phyloP scores from a whole-genome alignment of 441 rosid species.

The Corymbia calophylla region DNA sequence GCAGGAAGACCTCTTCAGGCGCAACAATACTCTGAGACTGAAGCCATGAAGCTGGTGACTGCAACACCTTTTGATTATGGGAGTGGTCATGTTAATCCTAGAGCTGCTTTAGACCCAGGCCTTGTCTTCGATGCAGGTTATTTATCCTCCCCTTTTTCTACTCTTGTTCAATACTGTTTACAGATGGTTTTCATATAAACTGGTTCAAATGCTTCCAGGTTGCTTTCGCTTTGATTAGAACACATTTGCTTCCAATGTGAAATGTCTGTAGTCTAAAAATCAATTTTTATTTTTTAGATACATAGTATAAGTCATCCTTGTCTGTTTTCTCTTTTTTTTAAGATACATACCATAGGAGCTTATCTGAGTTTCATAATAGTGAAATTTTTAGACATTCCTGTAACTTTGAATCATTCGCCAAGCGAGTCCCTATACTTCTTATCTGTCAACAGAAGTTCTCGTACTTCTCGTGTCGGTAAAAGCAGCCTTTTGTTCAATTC shows the following conservation, averaged over 20 bases:
- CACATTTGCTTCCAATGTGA: background rate
- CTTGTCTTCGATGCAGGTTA: slow-evolving; percentile 92
- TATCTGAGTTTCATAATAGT: background rate
- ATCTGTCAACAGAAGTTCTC: background rate
- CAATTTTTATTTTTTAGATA: background rate
- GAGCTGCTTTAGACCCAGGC: slow-evolving; percentile 96
- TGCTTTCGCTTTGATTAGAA: background rate
- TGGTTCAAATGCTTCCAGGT: background rate
- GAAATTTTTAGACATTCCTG: background rate
- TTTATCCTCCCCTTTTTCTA: background rate
- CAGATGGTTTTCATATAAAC: background rate
- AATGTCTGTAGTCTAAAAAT: background rate
- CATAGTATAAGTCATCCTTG: background rate
- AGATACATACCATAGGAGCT: background rate
- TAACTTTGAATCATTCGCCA: background rate
- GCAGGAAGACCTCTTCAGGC: slow-evolving; percentile 94
- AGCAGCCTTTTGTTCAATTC: background rate
- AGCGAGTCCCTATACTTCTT: background rate
- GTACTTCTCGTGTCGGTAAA: background rate
- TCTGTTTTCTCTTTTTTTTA: background rate
- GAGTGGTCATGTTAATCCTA: slow-evolving; percentile 93
- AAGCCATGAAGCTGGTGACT: slow-evolving; percentile 55
- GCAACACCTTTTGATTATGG: slow-evolving; percentile 98
- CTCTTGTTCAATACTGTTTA: background rate
- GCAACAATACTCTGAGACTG: slow-evolving; percentile 78